phyloP scores from a whole-genome alignment of 2,329 filamentous ascomycete species.

The Gremmenia infestans region DNA sequence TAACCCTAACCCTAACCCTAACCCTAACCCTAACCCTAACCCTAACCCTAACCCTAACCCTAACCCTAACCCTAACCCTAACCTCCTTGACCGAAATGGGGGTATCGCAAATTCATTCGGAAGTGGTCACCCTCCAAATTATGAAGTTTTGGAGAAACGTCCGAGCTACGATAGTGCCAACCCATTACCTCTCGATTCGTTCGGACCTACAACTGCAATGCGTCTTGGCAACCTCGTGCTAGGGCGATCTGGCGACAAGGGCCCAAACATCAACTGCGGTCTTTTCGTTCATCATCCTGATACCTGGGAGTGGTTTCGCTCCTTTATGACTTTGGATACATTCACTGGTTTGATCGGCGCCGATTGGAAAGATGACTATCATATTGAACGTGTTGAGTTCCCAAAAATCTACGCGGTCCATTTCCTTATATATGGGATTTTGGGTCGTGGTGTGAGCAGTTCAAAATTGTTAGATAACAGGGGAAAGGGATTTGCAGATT shows the following conservation, averaged over 20 bases:
- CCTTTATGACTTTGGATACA: not conserved
- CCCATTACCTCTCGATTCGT: slow-evolving; percentile 12
- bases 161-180: slow-evolving; percentile 1
- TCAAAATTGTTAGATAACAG: no score
- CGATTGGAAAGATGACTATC: no score
- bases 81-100: not conserved
- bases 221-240: slow-evolving; percentile 30
- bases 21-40: no score
- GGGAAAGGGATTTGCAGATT: no score
- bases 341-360: no score
- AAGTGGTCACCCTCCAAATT: not conserved
- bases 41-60: no score
- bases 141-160: not conserved
- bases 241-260: slow-evolving; percentile 25
- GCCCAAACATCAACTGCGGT: slow-evolving; percentile 33
- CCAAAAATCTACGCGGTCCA: no score
- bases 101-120: not conserved
- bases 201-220: slow-evolving; percentile 17
- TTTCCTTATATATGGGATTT: no score
- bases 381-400: no score
- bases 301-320: slow-evolving; percentile 4
- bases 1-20: no score
- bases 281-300: slow-evolving; percentile 37
- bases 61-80: no score
- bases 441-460: no score